A percentile compares a stretch with the other conserved stretches of the same genome.
Evolutionary conservation across 305 asterid species (phyloP).

Genomic region (Salvia sclarea): DNA sequence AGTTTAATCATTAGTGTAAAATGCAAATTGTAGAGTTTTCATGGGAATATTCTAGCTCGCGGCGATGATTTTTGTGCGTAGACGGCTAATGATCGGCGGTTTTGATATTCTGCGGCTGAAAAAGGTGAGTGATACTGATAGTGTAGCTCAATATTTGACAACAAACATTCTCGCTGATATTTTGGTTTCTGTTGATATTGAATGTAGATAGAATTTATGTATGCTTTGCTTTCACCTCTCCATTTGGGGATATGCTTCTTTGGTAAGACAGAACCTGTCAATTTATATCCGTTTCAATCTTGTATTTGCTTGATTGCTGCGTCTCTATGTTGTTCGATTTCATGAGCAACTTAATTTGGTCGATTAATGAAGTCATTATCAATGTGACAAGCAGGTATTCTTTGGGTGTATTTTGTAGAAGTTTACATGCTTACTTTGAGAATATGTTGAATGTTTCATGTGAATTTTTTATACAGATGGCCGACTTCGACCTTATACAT

Average conservation of each 20-base stretch:
- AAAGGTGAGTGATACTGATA: not conserved
- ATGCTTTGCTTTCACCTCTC: not conserved
- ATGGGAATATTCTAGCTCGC: not conserved
- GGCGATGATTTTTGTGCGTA: not conserved
- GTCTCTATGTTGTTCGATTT: not conserved
- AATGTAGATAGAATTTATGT: not conserved
- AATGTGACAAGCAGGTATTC: too few relatives aligned
- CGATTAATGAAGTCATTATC: too few relatives aligned
- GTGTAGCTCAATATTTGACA: not conserved
- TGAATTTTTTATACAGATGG: too few relatives aligned
- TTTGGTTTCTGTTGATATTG: not conserved
- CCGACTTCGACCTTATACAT: too few relatives aligned
- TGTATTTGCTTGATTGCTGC: not conserved
- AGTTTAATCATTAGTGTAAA: not conserved
- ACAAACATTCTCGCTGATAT: not conserved
- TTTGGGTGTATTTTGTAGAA: too few relatives aligned
- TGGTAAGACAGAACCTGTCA: not conserved
- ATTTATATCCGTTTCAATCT: not conserved
- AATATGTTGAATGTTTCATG: too few relatives aligned
- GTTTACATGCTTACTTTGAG: too few relatives aligned
- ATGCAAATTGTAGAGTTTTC: not conserved
- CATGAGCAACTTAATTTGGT: too few relatives aligned
- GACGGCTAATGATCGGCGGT: not conserved
- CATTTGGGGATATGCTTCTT: slow-evolving; percentile 6
- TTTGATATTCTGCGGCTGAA: not conserved